Conservation (phyloP, 2,329 filamentous ascomycete genomes). For the Epichloe brachyelytri region DNA sequence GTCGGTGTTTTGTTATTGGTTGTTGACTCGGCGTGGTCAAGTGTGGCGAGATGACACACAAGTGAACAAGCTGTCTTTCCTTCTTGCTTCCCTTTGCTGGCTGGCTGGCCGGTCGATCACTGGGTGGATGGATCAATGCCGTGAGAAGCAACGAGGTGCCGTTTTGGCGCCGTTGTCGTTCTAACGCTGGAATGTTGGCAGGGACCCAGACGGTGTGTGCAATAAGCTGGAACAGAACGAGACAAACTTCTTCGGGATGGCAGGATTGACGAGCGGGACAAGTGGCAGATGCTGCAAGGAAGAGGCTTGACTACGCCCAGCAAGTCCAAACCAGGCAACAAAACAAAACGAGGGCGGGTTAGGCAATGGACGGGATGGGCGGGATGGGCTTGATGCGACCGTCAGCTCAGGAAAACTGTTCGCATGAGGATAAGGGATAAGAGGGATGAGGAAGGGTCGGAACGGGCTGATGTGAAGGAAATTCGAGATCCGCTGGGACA, state of each 20-base stretch:
- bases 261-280: not conserved
- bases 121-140: not conserved
- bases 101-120: no score
- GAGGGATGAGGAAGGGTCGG: not conserved
- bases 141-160: not conserved
- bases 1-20: not conserved
- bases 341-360: not conserved
- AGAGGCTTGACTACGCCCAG: no score
- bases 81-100: not conserved
- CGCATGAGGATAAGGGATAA: not conserved
- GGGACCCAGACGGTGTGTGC: not conserved
- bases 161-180: not conserved
- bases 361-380: no score
- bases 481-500: not conserved
- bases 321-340: not conserved
- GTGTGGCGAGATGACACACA: not conserved
- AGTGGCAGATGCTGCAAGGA: no score
- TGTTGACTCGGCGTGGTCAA: not conserved
- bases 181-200: conserved; percentile 1
- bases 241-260: not conserved
- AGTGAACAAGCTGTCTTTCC: not conserved
- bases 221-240: not conserved
- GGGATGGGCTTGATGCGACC: no score
- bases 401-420: not conserved
- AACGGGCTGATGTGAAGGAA: not conserved